Percentiles rank a stretch among this genome's conserved stretches.
Conservation (phyloP, 1,284 basidiomycete species). For the Malassezia sympodialis region DNA sequence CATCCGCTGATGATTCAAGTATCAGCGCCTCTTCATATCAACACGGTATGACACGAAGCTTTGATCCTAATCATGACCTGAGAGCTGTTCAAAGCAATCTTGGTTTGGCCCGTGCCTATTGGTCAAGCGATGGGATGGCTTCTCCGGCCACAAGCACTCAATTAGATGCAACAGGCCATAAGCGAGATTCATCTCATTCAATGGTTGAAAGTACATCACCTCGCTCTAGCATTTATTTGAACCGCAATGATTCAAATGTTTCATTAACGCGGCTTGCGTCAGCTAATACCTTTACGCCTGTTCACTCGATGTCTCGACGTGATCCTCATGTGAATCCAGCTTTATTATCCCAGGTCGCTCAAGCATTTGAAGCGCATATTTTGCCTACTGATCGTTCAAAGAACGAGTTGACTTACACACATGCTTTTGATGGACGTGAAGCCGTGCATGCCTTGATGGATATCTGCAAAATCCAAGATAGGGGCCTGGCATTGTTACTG, state of each 20-base stretch:
- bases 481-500: conserved; percentile 84
- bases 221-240: background rate
- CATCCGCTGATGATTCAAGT: background rate
- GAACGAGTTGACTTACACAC: conserved; percentile 89
- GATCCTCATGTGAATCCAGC: conserved; percentile 62
- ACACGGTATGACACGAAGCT: background rate
- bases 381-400: conserved; percentile 69
- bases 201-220: background rate
- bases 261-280: background rate
- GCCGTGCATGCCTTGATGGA: conserved; percentile 93
- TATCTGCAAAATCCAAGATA: conserved; percentile 95
- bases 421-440: conserved; percentile 89
- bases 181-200: background rate
- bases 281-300: background rate
- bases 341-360: conserved; percentile 81
- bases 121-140: background rate
- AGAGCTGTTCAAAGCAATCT: background rate
- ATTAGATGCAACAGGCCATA: background rate
- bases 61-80: conserved; percentile 43
- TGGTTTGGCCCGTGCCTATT: background rate
- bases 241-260: background rate
- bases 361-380: conserved; percentile 78
- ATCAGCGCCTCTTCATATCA: background rate
- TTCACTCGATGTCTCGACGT: background rate
- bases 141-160: background rate